phyloP scores from a whole-genome alignment of 371 early-diverging fungal species.

The Apophysomyces ossiformis region DNA sequence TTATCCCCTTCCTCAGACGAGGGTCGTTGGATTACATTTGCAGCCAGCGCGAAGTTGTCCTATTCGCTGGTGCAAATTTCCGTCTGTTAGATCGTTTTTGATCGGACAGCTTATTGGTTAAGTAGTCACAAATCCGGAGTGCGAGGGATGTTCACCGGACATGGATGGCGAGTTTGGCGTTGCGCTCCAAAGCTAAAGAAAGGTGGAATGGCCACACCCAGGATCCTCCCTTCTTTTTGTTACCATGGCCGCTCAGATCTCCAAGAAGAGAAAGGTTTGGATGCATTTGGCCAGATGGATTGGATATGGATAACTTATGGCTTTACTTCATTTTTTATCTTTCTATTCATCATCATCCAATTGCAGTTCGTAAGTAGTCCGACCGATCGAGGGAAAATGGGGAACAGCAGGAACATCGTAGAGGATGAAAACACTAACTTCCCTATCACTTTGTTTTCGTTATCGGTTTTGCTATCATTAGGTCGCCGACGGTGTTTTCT shows the following conservation, averaged over 20 bases:
- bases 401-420: not conserved
- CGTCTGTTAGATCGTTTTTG: no score
- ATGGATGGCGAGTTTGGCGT: slow-evolving; percentile 2
- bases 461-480: slow-evolving; percentile 41
- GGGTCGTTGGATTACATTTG: no score
- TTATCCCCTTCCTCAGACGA: no score
- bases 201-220: not conserved
- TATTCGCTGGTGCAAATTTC: no score
- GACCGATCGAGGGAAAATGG: not conserved
- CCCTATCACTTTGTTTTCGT: not conserved
- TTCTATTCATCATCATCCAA: slow-evolving; percentile 1
- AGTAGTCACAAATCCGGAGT: not conserved
- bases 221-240: slow-evolving; percentile 23
- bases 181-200: slow-evolving; percentile 1
- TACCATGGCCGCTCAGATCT: slow-evolving; percentile 57
- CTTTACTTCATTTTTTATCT: not conserved
- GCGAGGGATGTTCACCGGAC: not conserved
- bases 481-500: slow-evolving; percentile 98
- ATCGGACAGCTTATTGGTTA: not conserved
- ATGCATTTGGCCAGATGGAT: slow-evolving; percentile 28
- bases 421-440: no score
- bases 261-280: slow-evolving; percentile 78
- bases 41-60: no score
- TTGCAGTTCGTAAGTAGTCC: slow-evolving; percentile 56
- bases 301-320: slow-evolving; percentile 4